These are phyloP conservation scores for Venturiaceae sp. DNA, from an alignment of 2,329 filamentous ascomycete species.

Conservation along the genomic window DNA sequence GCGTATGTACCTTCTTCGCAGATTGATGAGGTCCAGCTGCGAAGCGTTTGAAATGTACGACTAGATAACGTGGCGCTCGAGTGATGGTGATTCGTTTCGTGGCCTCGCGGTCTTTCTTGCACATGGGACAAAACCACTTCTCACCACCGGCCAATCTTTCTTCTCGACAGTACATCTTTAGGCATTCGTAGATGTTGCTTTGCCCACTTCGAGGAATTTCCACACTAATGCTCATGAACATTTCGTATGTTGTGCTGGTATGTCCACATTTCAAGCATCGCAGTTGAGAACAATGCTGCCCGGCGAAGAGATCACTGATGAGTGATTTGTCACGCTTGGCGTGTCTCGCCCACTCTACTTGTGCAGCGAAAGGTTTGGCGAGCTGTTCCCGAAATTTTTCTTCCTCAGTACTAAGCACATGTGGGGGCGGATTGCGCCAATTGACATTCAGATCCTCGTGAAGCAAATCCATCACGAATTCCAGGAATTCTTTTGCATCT, in stretches of 20 bases:
- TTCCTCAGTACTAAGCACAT: conserved; percentile 48
- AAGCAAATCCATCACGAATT: conserved; percentile 70
- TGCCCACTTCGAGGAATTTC: conserved; percentile 55
- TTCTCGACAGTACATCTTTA: conserved; percentile 58
- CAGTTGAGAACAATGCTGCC: conserved; percentile 54
- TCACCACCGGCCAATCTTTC: conserved; percentile 60
- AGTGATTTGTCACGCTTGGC: conserved; percentile 62
- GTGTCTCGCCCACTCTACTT: conserved; percentile 66
- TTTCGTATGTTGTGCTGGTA: conserved; percentile 58
- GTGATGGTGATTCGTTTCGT: conserved; percentile 66
- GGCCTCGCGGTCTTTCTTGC: conserved; percentile 56
- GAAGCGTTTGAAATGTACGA: conserved; percentile 68
- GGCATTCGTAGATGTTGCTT: conserved; percentile 56
- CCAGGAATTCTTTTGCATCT: conserved; percentile 84
- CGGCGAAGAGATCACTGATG: conserved; percentile 70
- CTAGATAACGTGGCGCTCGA: conserved; percentile 68
- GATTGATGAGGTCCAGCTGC: conserved; percentile 42
- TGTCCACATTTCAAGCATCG: conserved; percentile 51
- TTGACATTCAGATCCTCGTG: conserved; percentile 76
- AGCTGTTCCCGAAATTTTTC: conserved; percentile 52
- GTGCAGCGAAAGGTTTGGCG: conserved; percentile 54
- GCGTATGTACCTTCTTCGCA: conserved; percentile 58
- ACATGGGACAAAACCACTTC: conserved; percentile 64
- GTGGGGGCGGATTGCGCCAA: conserved; percentile 49
- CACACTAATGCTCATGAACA: conserved; percentile 62